Evolutionary conservation across 805 yeast genomes (phyloP).

Genomic region (Spathaspora boniae): DNA sequence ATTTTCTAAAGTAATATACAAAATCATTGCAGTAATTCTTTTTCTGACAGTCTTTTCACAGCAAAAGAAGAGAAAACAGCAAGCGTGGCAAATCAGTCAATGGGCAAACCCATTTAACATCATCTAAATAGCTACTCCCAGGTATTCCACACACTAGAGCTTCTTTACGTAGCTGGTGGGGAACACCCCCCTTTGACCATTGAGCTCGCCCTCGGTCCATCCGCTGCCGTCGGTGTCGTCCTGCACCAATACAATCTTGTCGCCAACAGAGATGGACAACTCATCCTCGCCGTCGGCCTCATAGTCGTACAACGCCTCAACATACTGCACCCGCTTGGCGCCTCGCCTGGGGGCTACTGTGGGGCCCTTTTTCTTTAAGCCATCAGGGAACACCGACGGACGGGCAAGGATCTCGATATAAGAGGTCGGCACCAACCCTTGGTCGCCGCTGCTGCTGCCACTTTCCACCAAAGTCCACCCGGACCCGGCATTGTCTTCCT

Average conservation of each 20-base stretch:
- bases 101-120: no score
- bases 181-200: constrained; percentile 30
- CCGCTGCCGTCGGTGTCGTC: constrained; percentile 71
- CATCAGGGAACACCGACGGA: constrained; percentile 10
- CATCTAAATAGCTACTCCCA: constrained; percentile 3
- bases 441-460: constrained; percentile 37
- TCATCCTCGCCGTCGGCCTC: constrained; percentile 79
- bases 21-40: no score
- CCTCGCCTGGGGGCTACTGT: constrained; percentile 78
- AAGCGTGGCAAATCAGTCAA: no score
- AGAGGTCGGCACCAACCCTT: constrained; percentile 83
- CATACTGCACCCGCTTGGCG: constrained; percentile 58
- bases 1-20: no score
- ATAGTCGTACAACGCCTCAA: constrained; percentile 73
- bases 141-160: constrained; percentile 14
- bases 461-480: constrained; percentile 86
- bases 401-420: constrained; percentile 51
- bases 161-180: constrained; percentile 72
- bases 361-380: constrained; percentile 57
- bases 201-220: constrained; percentile 88
- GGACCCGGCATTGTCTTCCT: constrained; percentile 76
- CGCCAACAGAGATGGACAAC: constrained; percentile 68
- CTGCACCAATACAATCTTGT: constrained; percentile 58
- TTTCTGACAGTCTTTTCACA: no score
- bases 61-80: no score